Conservation (phyloP, 73 alveolate genomes). For the Stentor coeruleus region DNA sequence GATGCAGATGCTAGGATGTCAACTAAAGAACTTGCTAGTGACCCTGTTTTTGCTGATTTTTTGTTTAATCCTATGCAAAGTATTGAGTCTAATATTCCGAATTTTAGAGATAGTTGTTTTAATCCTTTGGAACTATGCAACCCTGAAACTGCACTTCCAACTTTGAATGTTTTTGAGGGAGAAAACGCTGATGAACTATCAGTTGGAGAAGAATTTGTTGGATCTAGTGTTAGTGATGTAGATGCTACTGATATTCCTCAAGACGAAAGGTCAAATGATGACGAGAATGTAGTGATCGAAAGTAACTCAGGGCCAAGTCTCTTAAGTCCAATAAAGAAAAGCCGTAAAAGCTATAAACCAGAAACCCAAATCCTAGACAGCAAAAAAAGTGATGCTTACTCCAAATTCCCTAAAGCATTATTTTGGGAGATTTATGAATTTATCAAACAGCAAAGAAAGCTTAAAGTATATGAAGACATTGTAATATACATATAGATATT, state of each 20-base stretch:
- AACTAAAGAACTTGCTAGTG: neutral
- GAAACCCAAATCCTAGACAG: neutral
- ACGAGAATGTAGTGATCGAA: neutral
- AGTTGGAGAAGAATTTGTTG: too few relatives aligned
- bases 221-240: neutral
- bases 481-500: neutral
- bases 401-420: neutral
- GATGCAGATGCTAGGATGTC: neutral
- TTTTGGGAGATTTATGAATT: neutral
- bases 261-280: neutral
- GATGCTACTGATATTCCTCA: neutral
- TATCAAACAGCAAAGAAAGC: neutral
- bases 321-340: neutral
- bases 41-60: neutral
- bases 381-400: neutral
- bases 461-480: neutral
- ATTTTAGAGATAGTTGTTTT: neutral
- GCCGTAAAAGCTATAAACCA: neutral
- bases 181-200: too few relatives aligned
- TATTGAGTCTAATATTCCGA: neutral
- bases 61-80: neutral
- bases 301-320: too few relatives aligned
- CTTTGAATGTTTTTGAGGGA: too few relatives aligned
- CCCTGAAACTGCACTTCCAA: slow-evolving; percentile 2
- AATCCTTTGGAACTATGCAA: neutral